phyloP scores from a whole-genome alignment of 495 filamentous ascomycete genomes.

The Tuber microsphaerosporum region DNA sequence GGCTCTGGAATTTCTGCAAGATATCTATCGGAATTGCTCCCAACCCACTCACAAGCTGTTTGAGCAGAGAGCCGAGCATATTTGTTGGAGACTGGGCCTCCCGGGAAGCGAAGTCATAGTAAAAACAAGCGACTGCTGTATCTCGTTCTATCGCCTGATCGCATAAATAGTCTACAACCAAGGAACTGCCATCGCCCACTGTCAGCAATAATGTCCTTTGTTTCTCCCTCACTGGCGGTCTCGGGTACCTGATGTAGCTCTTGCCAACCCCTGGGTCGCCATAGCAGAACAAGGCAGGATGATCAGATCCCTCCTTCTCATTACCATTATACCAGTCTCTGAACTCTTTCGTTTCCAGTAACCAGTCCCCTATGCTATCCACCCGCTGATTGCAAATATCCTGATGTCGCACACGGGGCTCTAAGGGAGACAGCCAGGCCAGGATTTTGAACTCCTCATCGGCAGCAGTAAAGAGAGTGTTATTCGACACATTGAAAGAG shows the following conservation, averaged over 20 bases:
- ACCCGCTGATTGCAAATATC: not conserved
- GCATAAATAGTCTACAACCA: not conserved
- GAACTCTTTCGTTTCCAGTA: not conserved
- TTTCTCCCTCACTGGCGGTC: not conserved
- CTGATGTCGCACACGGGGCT: not conserved
- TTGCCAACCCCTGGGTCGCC: not conserved
- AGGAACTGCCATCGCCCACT: not conserved
- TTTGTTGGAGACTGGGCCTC: not conserved
- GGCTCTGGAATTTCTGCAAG: not conserved
- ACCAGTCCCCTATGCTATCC: not conserved
- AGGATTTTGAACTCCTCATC: not conserved
- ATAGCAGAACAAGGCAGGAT: not conserved
- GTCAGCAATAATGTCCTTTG: not conserved
- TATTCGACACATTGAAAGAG: not conserved
- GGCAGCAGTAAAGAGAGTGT: not conserved
- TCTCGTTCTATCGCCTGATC: too few species aligned
- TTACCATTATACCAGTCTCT: not conserved
- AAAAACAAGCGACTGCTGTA: not conserved
- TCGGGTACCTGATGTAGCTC: not conserved
- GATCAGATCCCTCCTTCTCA: not conserved
- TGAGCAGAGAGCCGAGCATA: not conserved
- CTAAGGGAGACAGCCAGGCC: not conserved
- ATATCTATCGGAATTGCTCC: not conserved
- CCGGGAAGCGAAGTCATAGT: not conserved
- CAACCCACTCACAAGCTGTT: not conserved